Evolutionary conservation across 345 rosid species (phyloP).

Genomic region (Heritiera littoralis): DNA sequence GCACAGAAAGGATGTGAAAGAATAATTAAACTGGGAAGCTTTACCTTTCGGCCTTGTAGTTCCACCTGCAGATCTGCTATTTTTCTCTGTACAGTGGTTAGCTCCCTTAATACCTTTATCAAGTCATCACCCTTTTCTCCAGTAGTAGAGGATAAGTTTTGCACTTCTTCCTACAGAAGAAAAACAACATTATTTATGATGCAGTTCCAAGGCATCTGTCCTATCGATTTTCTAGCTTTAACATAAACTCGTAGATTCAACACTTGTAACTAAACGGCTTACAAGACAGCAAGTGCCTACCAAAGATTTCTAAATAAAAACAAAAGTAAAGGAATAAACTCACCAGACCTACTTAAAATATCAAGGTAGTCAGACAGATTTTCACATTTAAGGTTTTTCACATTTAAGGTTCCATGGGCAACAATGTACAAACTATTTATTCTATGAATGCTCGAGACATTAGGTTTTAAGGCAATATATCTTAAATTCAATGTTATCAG

Average conservation of each 20-base stretch:
- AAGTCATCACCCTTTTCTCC: constrained; percentile 86
- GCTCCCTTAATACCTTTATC: constrained; percentile 75
- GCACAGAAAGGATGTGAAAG: background rate
- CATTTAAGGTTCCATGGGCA: background rate
- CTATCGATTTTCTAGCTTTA: background rate
- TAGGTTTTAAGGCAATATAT: background rate
- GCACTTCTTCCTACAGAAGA: constrained; percentile 52
- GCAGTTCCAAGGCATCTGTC: background rate
- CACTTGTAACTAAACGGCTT: background rate
- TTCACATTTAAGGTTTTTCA: background rate
- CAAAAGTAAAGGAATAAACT: background rate
- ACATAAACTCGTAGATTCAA: background rate
- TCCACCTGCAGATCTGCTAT: constrained; percentile 95
- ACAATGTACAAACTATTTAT: background rate
- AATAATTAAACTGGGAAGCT: background rate
- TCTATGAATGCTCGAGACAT: too few relatives aligned
- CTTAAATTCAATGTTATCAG: background rate
- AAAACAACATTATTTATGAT: constrained; percentile 13
- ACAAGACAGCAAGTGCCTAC: background rate
- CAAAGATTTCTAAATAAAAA: background rate
- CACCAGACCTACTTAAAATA: background rate
- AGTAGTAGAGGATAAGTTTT: constrained; percentile 49
- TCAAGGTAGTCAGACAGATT: background rate
- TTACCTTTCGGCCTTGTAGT: constrained; percentile 98
- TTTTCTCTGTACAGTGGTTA: constrained; percentile 86